phyloP scores from a whole-genome alignment of 768 basidiomycete genomes.

The Gloeostereum incarnatum region DNA sequence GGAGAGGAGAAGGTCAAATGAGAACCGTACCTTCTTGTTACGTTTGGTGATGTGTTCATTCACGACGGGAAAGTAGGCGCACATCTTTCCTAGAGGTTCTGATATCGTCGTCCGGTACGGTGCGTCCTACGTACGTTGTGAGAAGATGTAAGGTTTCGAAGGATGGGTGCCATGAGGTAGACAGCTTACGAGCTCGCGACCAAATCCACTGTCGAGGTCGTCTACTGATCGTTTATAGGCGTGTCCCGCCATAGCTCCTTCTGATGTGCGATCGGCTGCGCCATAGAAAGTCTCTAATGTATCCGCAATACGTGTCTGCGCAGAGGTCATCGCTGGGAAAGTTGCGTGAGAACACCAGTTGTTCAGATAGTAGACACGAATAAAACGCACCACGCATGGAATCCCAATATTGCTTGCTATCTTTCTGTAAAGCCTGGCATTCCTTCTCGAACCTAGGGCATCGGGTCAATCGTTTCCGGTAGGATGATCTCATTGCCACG shows the following conservation, averaged over 20 bases:
- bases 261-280: slow-evolving; percentile 73
- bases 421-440: slow-evolving; percentile 86
- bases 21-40: slow-evolving; percentile 77
- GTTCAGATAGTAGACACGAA: slow-evolving; percentile 1
- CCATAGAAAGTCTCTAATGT: slow-evolving; percentile 91
- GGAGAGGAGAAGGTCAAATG: not conserved
- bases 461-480: slow-evolving; percentile 4
- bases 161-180: not conserved
- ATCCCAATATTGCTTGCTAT: slow-evolving; percentile 91
- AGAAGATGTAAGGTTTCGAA: no score
- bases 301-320: slow-evolving; percentile 90
- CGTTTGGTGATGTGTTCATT: slow-evolving; percentile 92
- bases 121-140: slow-evolving; percentile 57
- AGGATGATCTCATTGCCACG: not conserved
- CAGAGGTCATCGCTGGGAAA: slow-evolving; percentile 78
- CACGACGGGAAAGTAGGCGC: slow-evolving; percentile 87
- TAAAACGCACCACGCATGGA: slow-evolving; percentile 73
- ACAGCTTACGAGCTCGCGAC: slow-evolving; percentile 77
- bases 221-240: slow-evolving; percentile 94
- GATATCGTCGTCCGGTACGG: slow-evolving; percentile 93
- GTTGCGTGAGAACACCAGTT: not conserved
- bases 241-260: slow-evolving; percentile 94
- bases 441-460: slow-evolving; percentile 87
- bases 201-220: slow-evolving; percentile 81
- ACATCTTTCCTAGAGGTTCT: slow-evolving; percentile 95